Conservation (phyloP, 352 stramenopile species). For the Globisporangium canariense region DNA sequence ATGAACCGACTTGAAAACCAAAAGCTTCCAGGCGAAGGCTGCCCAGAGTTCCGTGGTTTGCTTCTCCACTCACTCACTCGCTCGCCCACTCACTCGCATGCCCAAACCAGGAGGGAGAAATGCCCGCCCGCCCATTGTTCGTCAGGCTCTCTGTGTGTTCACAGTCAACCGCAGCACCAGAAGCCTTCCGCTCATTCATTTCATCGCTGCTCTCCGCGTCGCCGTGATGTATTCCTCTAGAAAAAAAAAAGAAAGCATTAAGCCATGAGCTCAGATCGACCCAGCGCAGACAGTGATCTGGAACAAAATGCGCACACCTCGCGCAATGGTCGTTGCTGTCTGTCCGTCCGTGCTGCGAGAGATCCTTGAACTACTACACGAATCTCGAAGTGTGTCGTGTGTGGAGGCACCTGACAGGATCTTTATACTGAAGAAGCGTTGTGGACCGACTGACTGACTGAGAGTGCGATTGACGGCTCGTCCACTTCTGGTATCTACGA, state of each 20-base stretch:
- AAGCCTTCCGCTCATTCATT: neutral
- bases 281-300: neutral
- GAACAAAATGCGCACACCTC: neutral
- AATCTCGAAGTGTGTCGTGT: no score
- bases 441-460: no score
- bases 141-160: no score
- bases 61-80: no score
- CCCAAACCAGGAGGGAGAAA: no score
- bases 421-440: neutral
- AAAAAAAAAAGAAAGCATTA: neutral
- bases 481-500: no score
- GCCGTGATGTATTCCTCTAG: neutral
- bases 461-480: no score
- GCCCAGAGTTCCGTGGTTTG: neutral
- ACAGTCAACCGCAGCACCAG: no score
- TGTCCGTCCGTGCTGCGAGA: neutral
- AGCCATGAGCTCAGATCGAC: conserved; percentile 8
- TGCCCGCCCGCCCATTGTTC: no score
- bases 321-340: neutral
- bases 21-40: neutral
- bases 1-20: conserved; percentile 8
- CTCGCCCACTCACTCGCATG: no score
- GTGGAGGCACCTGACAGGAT: neutral
- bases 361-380: neutral
- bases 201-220: neutral